Evolutionary conservation across 805 yeast genomes (phyloP), one percentile per base, ranked within the genome.

Genomic region (Kurtzmaniella cleridarum): DNA sequence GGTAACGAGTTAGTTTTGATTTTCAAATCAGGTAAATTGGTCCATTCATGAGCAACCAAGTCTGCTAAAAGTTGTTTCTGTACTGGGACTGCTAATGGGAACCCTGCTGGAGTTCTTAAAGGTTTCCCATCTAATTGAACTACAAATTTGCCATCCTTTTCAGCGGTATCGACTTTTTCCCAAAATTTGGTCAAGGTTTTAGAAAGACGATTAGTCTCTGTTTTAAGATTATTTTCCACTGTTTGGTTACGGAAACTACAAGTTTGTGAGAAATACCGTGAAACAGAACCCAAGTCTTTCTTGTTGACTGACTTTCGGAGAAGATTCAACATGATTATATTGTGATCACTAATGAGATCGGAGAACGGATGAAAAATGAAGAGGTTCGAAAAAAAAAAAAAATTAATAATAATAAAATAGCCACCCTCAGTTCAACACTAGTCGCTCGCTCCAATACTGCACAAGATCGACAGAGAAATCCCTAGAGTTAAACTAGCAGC

Each of bases 21-120:
- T 44, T 61, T 62, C 44, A 81, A 69, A 41, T 73, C 72, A 2
- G 91, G 76, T 41, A 93, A 64, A 30, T 75, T 74, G 40, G 78
- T 72, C 98, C 98, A 93, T 62, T 93, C 99, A 53, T 87, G 87
- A 30, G 79, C 79, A 28, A 93, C 67, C 50, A 91, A 60, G 45
- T 79, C 70, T 0, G 96, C 96, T 46, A 93, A 65, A 8, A 77
- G 62, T 42, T 66, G 64, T 52, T 82, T 81, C 6, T 63, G 45
- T 18, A 56, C 53, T 3, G 96, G 95, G 11, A 93, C 62, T 1
- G 76, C 62, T 36, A 93, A 60, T 17, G 75, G 71, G 57, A 79
- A 71, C 2, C 97, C 97, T 37, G 79, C 60, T 0, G 98, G 96
- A 1, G 98, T 91, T 55, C 80, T 81, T 42, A 93, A 65, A 0